Evolutionary conservation across 140 eudicot genomes (phyloP), one percentile per base, ranked within the genome.

Genomic region (Cichorium intybus): DNA sequence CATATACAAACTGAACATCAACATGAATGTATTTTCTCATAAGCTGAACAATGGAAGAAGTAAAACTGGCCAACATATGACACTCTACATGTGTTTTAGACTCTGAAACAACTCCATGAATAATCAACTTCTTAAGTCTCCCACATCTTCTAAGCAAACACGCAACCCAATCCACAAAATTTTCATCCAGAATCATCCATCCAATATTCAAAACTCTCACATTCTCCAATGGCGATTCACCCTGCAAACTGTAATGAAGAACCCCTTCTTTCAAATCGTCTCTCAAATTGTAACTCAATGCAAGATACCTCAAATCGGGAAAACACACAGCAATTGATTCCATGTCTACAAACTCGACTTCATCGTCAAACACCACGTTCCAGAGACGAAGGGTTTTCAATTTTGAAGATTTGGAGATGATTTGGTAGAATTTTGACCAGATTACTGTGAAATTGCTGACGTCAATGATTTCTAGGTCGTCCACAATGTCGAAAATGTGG

Each of bases 301-400:
- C 80, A 29, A 89, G 85, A 75, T 80, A 74, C 63, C 53, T 76
- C 12, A 89, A 53, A 27, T 63, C 62, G 5, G 92, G 97, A 55
- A 84, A 90, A 74, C 95, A 86, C 20, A 75, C 50, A 17, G 95
- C 81, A 53, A 86, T 76, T 1, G 93, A 79, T 56, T 84, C 97
- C 62, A 90, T 51, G 61, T 90, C 89, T 48, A 90, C 86, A 73
- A 84, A 48, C 77, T 87, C 97, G 33, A 83, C 83, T 54, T 89
- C 95, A 39, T 87, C 94, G 65, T 90, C 97, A 78, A 90, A 84
- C 41, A 84, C 90, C 63, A 90, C 88, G 50, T 81, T 87, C 96
- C 97, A 87, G 10, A 90, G 72, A 24, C 90, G 69, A 34, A 86
- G 93, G 64, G 76, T 81, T 70, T 76, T 79, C 85, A 90, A 75